These are phyloP conservation scores for Ordospora colligata DNA, from an alignment of 371 early-diverging fungal genomes.

Conservation along the genomic window DNA sequence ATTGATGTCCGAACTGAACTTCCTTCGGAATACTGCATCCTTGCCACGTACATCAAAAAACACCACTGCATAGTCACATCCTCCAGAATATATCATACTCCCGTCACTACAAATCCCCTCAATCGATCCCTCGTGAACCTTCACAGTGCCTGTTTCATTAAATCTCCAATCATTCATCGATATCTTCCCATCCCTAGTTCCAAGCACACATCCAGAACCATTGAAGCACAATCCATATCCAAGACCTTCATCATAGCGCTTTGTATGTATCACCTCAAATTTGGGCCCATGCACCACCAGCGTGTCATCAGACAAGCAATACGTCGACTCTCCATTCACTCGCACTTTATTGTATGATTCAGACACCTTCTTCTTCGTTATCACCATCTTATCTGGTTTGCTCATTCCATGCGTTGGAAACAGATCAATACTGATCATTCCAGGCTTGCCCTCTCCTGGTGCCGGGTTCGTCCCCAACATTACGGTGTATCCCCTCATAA, in stretches of 20 bases:
- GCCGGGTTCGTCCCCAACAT: constrained; percentile 48
- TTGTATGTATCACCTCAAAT: constrained; percentile 13
- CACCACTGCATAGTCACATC: constrained; percentile 28
- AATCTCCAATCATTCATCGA: not conserved
- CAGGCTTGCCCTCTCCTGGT: not conserved
- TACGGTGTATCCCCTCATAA: not conserved
- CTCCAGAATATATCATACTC: constrained; percentile 29
- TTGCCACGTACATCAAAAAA: constrained; percentile 42
- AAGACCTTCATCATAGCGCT: not conserved
- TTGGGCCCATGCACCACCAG: constrained; percentile 25
- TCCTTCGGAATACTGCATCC: not conserved
- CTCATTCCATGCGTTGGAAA: not conserved
- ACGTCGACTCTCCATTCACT: constrained; percentile 10
- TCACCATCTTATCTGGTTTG: not conserved
- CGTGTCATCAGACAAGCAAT: constrained; percentile 30
- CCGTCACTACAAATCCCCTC: constrained; percentile 26
- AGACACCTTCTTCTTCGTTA: not conserved
- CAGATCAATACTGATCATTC: constrained; percentile 6
- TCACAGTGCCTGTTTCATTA: not conserved
- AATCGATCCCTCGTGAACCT: constrained; percentile 31
- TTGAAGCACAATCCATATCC: constrained; percentile 40
- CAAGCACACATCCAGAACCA: not conserved
- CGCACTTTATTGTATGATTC: constrained; percentile 41
- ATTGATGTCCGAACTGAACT: constrained; percentile 48
- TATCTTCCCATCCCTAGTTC: constrained; percentile 12